Evolutionary conservation across 371 early-diverging fungal genomes (phyloP), one percentile per base, ranked within the genome.

Genomic region (Mortierella sp.): DNA sequence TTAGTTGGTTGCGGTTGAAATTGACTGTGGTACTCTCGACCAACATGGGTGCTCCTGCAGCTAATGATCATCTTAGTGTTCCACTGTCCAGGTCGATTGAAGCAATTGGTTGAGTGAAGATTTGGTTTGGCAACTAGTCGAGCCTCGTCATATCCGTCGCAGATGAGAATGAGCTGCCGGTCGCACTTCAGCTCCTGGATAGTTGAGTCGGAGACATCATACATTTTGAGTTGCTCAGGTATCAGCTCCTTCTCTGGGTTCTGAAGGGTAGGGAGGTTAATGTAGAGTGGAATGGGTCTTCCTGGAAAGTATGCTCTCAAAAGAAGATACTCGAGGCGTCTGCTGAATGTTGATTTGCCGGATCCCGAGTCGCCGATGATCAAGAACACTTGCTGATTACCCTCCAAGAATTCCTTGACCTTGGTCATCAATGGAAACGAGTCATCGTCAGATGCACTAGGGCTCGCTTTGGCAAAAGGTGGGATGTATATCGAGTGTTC

Each of bases 271-370:
- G 76, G 50, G 13, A 75, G 54, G 24, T 31, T 45, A 54, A 75
- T 50, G 19, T 31, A 50, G 1, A 75, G 52, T 0, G 76, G 76
- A 3, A 75, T 68, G 1, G 42, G 28, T 0, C 68, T 24, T 2
- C 38, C 50, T 7, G 1, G 24, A 0, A 9, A 1, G 68, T 75
- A 75, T 0, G 65, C 50, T 2, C 34, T 24, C 76, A 44, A 38
- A 13, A 75, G 70, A n/a, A 4, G 8, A 1, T 31, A 21, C 8
- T 48, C 68, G 1, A 75, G 24, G n/a, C 34, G n/a, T 3, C 7
- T 6, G 68, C 14, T 68, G 70, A 65, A 75, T 2, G 76, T 68
- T 38, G 76, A 75, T 31, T 75, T 75, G 26, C 76, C 76, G 13
- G 68, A 21, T 75, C 76, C 76, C 6, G 65, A 63, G 47, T 50